Evolutionary conservation across 1,139 yeast genomes (phyloP).

Genomic region (Yamadazyma blattariae): DNA sequence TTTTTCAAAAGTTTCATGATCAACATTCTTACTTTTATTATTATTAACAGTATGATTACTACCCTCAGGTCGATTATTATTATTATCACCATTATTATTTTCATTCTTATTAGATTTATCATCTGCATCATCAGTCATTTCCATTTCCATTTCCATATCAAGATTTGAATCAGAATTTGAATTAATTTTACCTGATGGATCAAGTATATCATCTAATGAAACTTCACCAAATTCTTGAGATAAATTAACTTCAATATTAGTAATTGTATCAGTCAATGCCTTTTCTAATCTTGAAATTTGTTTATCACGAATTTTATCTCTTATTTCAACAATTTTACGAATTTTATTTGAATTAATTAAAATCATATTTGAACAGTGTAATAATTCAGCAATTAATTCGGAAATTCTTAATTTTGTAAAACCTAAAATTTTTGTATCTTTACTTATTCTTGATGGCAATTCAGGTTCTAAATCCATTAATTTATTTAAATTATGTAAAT

Average conservation of each 20-base stretch:
- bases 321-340: constrained; percentile 29
- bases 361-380: constrained; percentile 51
- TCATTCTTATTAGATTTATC: background rate
- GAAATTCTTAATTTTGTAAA: constrained; percentile 42
- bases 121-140: constrained; percentile 5
- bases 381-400: constrained; percentile 44
- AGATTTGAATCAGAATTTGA: too few relatives aligned
- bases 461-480: constrained; percentile 28
- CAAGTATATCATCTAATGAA: constrained; percentile 28
- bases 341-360: constrained; percentile 41
- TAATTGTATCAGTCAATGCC: constrained; percentile 32
- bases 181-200: constrained; percentile 2
- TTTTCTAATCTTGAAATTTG: constrained; percentile 27
- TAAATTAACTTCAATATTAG: constrained; percentile 16
- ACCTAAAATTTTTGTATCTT: constrained; percentile 26
- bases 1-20: constrained; percentile 9
- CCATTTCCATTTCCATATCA: too few relatives aligned
- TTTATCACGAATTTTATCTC: constrained; percentile 36
- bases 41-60: background rate
- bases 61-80: background rate
- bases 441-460: constrained; percentile 19
- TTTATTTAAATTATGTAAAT: constrained; percentile 28
- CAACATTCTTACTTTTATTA: constrained; percentile 1
- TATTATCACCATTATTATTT: background rate
- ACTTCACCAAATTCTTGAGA: constrained; percentile 40